Evolutionary conservation across 1,139 yeast species (phyloP), one percentile per base, ranked within the genome.

Genomic region (Taiozyma sp.): DNA sequence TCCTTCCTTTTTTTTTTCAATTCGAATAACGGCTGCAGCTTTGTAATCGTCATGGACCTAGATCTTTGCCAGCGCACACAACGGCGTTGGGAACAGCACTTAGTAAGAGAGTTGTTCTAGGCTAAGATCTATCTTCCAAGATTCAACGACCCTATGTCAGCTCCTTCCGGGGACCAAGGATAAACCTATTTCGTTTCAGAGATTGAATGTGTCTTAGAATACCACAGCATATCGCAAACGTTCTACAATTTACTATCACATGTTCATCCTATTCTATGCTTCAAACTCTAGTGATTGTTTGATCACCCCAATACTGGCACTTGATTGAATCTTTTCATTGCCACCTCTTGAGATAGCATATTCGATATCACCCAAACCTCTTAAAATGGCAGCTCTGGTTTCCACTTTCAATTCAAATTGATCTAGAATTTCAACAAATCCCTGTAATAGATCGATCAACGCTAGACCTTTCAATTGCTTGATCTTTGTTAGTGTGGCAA

Each of bases 301-400:
- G 43, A 93, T 82, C 11, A 85, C 89, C 0, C 96, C 97, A 53
- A 95, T 86, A 50, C 88, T 82, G 3, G 97, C 98, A 62, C 95
- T 86, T 46, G 90, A 79, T 63, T 93, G 98, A 42, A 95, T 80
- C 66, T 83, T 85, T 56, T 91, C 97, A 63, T 83, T 88, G 2
- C 99, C 98, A 11, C 99, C 99, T 64, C 80, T 83, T 34, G 96
- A 83, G 41, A 95, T 83, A 1, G 96, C 85, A 67, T 90, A 91
- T 68, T 93, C 99, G 26, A 93, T 79, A 55, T 93, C 97, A 34
- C 91, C 80, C 49, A 93, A 71, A 2, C 90, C 90, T 56, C 78
- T 76, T 49, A 88, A 71, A 14, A 90, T 73, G 21, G 73, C 75
- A 19, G 83, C 77, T 57, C 95, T 75, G 4, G 95, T 82, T 44